Base-by-base conservation (phyloP, 768 basidiomycete species). In the Tulasnella sp. region DNA sequence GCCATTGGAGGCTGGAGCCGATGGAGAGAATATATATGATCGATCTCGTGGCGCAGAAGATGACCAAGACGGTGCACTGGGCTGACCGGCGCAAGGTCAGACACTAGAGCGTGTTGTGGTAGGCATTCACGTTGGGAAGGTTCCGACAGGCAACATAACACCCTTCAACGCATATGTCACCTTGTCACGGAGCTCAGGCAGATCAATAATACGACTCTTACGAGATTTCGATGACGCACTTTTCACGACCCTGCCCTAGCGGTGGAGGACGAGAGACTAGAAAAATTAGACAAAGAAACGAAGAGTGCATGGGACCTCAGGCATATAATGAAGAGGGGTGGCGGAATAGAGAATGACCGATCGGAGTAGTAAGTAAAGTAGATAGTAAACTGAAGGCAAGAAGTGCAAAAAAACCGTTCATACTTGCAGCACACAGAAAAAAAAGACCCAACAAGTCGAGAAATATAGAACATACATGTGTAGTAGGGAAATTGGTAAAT, bases 121-220 rank as follows among this genome's bases (percentile, higher is more conserved):
- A 3, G 84, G 86, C 74, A 71, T 87, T n/a, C n/a, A n/a, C n/a
- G n/a, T n/a, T 0, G 82, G 72, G 5, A 76, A 71, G 34, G 83
- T 84, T 2, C 83, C 83, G 0, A 76, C 74, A 0, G 81, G 80
- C 0, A 25, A 39, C 1, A 76, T 86, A 0, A 80, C 80, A 0
- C 81, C 80, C 0, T 85, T 85, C 77, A 86, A 85, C 69, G 70
- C 83, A 1, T 86, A 86, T 77, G 84, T 86, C 1, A 82, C 85
- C 34, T 77, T 85, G 5, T 85, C 84, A 9, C 73, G 83, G 25
- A 82, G 82, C 72, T 40, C 71, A 68, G 83, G 84, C 2, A 67
- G 82, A 6, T 74, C 79, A 1, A 79, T 42, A 0, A 83, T 85
- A 8, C 69, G 84, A 1, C 72, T 86, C 0, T 72, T 85, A 2